Base-by-base conservation (phyloP, 2,329 filamentous ascomycete genomes). In the Aspergillus pseudoterreus region DNA sequence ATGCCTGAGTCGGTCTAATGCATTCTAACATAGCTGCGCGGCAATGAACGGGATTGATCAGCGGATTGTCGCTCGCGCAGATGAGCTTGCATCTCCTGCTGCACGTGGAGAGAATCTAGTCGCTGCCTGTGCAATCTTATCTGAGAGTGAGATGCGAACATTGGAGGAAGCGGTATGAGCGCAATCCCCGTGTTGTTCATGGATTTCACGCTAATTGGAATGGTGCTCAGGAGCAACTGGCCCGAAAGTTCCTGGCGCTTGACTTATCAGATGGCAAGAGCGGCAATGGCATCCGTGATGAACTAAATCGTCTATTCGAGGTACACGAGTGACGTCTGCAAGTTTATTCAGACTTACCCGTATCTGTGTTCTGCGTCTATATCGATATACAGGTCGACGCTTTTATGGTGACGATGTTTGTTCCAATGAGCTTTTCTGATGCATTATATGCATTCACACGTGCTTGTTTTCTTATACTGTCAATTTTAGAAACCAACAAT, bases 31-130 rank as follows among this genome's bases (percentile, higher is more conserved):
- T 53, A 82, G 78, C 48, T 97, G 94, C 65, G 94, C 94, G 24
- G 84, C 85, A 3, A 82, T 95, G 69, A 96, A 95, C 62, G 92
- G 92, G 1, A 84, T 99, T 12, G 85, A 90, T 27, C 64, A 72
- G 15, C 77, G 80, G 4, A 82, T 97, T 9, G 80, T 96, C 6
- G 75, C 86, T 14, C 82, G 92, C 50, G 91, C 92, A 0, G 86
- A 90, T 57, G 80, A 85, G 6, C 78, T 99, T 33, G 82, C 87
- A 19, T 69, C 82, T 6, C 74, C 94, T 14, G 76, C 87, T 32
- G 82, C 83, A 14, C 82, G 79, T 46, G 88, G 90, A 6, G 87
- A 92, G 63, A 88, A 95, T 67, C 75, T 97, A 2, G 81, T 86
- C 5, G 79, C 83, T 27, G 82, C 84, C 17, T 96, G 88, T 69